Base-by-base conservation (phyloP, 148 eudicot species). In the Arctostaphylos glauca region DNA sequence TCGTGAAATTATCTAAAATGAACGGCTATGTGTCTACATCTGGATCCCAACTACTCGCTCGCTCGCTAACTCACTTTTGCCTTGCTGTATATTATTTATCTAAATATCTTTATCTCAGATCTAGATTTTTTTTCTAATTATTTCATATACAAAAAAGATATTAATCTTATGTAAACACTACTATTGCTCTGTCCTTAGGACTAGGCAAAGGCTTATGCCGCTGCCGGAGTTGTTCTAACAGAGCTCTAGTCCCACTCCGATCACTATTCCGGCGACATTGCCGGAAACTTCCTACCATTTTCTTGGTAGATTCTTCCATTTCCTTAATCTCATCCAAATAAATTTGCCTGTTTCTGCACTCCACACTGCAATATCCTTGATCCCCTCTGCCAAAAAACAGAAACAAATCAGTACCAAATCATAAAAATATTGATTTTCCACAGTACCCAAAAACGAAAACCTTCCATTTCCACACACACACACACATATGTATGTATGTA, bases 311-410 rank as follows among this genome's bases (percentile, higher is more conserved):
- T 2, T 71, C 74, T 72, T 89, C 91, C 49, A 73, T 81, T 44
- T 89, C 93, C 76, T 78, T 85, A 25, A 25, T 85, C 59, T 89
- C 92, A 18, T 91, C 93, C 76, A 86, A 5, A 79, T 81, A 81
- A 25, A 92, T 91, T 78, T 92, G 95, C 83, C 85, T 87, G 38
- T 52, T 79, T 77, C 95, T 81, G 77, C 95, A 92, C 31, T 89
- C 88, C 70, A 76, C 75, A 50, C 93, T 91, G 85, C 95, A 92
- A 80, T 88, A 92, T 71, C 95, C 93, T 72, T 89, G 86, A 67
- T 92, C 92, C 43, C 95, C 93, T 87, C 92, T 90, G 85, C 88
- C 82, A 21, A 4, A n/a, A n/a, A 5, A 76, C 31, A 18, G 3
- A 23, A 80, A 47, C 0, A 3, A 52, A 14, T 31, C 2, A 7